Evolutionary conservation across 768 basidiomycete species (phyloP).

Genomic region (Tylopilus intermedius): DNA sequence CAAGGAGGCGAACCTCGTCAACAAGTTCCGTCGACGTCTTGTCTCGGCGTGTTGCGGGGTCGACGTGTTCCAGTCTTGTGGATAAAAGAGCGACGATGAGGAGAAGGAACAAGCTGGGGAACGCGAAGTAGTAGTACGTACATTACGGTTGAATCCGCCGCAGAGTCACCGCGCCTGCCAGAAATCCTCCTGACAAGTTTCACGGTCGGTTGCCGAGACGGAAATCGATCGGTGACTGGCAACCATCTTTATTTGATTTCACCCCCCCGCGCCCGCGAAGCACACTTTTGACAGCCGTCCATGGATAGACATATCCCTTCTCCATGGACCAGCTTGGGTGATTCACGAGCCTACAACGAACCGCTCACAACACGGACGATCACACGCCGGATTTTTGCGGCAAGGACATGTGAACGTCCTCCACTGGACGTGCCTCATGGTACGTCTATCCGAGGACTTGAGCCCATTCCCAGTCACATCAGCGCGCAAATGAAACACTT

Average conservation of each 20-base stretch:
- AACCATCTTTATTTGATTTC: not conserved
- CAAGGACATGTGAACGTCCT: not conserved
- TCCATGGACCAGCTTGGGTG: conserved; percentile 1
- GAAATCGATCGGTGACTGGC: not conserved
- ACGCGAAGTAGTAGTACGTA: conserved; percentile 7
- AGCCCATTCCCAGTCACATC: not conserved
- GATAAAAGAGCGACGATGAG: not conserved
- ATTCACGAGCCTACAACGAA: conserved; percentile 3
- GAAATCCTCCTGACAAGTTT: conserved; percentile 20
- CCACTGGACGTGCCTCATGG: not conserved
- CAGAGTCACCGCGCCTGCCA: conserved; percentile 6
- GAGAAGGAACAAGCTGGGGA: not conserved
- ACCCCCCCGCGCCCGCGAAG: not conserved
- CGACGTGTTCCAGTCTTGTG: conserved; percentile 5
- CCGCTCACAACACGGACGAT: conserved; percentile 3
- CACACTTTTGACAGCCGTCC: conserved; percentile 1
- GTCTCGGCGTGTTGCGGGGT: conserved; percentile 15
- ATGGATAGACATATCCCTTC: conserved; percentile 10
- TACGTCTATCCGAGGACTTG: conserved; percentile 17
- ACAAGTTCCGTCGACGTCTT: not conserved
- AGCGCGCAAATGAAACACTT: conserved; percentile 22
- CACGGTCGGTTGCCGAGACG: not conserved
- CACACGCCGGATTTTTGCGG: not conserved
- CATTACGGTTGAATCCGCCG: conserved; percentile 6
- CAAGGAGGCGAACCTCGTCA: not conserved